phyloP scores from a whole-genome alignment of 192 early-diverging fungal genomes.

The Polychytrium aggregatum region DNA sequence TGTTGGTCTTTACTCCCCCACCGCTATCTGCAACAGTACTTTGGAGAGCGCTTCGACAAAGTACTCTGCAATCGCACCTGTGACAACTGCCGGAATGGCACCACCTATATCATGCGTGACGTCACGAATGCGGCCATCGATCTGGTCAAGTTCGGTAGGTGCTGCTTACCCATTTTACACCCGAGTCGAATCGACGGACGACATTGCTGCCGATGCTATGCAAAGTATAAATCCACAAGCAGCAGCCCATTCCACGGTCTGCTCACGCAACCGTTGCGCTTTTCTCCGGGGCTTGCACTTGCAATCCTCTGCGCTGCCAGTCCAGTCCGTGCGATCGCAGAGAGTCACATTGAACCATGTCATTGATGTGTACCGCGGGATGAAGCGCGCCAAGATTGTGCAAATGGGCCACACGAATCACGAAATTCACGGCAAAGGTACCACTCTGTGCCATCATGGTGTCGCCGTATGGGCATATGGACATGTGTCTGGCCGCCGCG shows the following conservation, averaged over 20 bases:
- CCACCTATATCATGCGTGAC: conserved; percentile 27
- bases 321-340: conserved; percentile 10
- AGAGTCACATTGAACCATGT: conserved; percentile 59
- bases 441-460: too few relatives aligned
- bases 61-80: conserved; percentile 64
- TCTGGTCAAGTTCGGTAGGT: conserved; percentile 40
- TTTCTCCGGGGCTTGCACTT: too few relatives aligned
- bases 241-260: too few relatives aligned
- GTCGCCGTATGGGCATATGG: too few relatives aligned
- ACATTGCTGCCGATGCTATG: too few relatives aligned
- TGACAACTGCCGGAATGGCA: conserved; percentile 67
- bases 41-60: conserved; percentile 70
- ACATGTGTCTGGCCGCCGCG: not conserved
- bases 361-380: conserved; percentile 68
- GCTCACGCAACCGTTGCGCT: too few relatives aligned
- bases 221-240: too few relatives aligned
- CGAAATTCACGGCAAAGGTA: conserved; percentile 41
- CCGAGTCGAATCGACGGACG: too few relatives aligned
- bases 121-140: conserved; percentile 37
- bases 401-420: conserved; percentile 37
- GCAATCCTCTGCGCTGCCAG: too few relatives aligned
- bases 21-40: too few relatives aligned
- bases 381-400: conserved; percentile 40
- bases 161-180: too few relatives aligned
- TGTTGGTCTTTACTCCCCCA: too few relatives aligned